These are phyloP conservation scores for Colletotrichum tropicicola DNA, from an alignment of 2,329 filamentous ascomycete genomes.

Conservation along the genomic window DNA sequence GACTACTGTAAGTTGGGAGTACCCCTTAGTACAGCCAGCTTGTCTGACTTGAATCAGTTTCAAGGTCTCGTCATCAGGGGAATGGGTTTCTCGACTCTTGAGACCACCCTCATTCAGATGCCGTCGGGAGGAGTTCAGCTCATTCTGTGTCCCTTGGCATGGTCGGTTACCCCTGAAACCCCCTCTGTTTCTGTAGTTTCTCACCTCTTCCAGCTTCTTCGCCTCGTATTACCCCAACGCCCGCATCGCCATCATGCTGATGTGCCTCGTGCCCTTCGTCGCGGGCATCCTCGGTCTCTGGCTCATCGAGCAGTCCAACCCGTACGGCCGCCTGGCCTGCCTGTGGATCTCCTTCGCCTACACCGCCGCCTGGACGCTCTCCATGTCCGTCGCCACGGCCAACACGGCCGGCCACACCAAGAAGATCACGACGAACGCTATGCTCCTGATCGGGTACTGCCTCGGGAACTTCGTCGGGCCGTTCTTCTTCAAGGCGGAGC, in stretches of 20 bases:
- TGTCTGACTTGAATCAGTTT: conserved; percentile 66
- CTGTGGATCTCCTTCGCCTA: conserved; percentile 39
- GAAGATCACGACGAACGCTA: conserved; percentile 68
- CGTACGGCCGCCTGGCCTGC: conserved; percentile 35
- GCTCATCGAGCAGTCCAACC: conserved; percentile 25
- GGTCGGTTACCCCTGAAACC: not conserved
- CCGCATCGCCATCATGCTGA: conserved; percentile 30
- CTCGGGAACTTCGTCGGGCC: conserved; percentile 72
- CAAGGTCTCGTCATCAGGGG: conserved; percentile 71
- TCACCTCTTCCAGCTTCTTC: not conserved
- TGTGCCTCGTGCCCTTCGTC: conserved; percentile 30
- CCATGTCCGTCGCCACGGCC: conserved; percentile 57
- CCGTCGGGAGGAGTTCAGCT: conserved; percentile 60
- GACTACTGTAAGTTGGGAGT: not conserved
- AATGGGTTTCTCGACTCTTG: conserved; percentile 67
- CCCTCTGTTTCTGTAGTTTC: not conserved
- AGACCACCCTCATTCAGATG: conserved; percentile 71
- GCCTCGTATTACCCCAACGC: conserved; percentile 26
- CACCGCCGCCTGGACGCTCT: conserved; percentile 32
- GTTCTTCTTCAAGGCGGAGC: conserved; percentile 45
- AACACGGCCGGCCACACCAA: conserved; percentile 76
- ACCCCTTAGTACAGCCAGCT: not conserved
- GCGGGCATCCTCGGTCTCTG: conserved; percentile 28
- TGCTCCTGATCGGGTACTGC: conserved; percentile 19
- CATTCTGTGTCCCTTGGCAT: conserved; percentile 22